phyloP scores from a whole-genome alignment of 257 asterid species.

The Lithospermum erythrorhizon region DNA sequence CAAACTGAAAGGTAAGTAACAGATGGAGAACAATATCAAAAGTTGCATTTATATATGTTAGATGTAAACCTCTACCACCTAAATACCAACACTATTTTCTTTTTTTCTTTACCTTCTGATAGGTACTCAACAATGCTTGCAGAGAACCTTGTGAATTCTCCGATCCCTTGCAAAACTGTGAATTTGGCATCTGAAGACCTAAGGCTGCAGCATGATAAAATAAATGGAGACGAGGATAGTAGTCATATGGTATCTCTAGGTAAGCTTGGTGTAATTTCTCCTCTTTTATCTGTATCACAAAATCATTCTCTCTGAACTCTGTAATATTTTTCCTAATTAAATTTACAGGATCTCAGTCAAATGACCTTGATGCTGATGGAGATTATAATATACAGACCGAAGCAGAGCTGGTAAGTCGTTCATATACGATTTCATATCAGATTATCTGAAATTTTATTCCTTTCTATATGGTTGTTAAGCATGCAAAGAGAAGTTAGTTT shows the following conservation, averaged over 20 bases:
- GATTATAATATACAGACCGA: conserved; percentile 60
- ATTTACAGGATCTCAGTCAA: conserved; percentile 62
- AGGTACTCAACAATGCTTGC: conserved; percentile 99
- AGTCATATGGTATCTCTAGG: conserved; percentile 16
- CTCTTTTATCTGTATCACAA: conserved; percentile 7
- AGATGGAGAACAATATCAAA: not conserved
- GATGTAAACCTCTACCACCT: not conserved
- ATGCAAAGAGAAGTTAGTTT: not conserved
- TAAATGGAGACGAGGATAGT: conserved; percentile 27
- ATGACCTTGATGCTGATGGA: conserved; percentile 52
- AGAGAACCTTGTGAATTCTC: conserved; percentile 76
- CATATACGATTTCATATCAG: not conserved
- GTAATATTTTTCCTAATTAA: conserved; percentile 4
- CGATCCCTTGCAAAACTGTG: conserved; percentile 33
- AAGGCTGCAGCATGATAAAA: conserved; percentile 22
- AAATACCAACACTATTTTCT: not conserved
- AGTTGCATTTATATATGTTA: not conserved
- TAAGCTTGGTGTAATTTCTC: conserved; percentile 6
- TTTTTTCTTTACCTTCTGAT: conserved; percentile 7
- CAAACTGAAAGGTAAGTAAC: conserved; percentile 84
- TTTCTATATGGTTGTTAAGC: not conserved
- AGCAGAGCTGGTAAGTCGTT: conserved; percentile 60
- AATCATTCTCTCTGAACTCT: conserved; percentile 1
- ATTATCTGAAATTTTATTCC: not conserved
- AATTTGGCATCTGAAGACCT: conserved; percentile 24